Conservation (phyloP, 2,329 filamentous ascomycete species). For the Zymoseptoria ardabiliae region DNA sequence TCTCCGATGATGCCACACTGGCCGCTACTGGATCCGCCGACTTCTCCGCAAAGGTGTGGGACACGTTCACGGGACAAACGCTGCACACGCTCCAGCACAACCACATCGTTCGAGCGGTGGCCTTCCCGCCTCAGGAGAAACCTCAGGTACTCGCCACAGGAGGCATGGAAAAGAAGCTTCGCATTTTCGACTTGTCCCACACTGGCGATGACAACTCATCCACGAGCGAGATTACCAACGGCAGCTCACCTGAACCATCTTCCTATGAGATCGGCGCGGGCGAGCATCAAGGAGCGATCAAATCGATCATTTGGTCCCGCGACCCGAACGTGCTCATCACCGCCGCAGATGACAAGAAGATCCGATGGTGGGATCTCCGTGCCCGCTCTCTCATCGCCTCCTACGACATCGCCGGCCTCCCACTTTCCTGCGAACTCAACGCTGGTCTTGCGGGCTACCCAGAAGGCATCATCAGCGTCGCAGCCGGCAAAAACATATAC, state of each 20-base stretch:
- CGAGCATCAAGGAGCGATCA: constrained; percentile 80
- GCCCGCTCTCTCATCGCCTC: constrained; percentile 67
- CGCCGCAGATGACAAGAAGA: constrained; percentile 79
- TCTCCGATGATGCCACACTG: constrained; percentile 79
- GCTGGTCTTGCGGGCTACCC: constrained; percentile 55
- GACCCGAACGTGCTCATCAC: constrained; percentile 82
- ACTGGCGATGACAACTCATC: constrained; percentile 29
- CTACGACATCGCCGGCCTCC: constrained; percentile 71
- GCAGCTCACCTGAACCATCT: constrained; percentile 32
- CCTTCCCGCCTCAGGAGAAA: constrained; percentile 61
- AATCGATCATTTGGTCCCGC: constrained; percentile 85
- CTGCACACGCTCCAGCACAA: constrained; percentile 81
- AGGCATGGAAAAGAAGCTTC: constrained; percentile 92
- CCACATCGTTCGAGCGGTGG: constrained; percentile 90
- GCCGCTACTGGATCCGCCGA: constrained; percentile 93
- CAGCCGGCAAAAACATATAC: constrained; percentile 88
- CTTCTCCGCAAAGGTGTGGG: constrained; percentile 89
- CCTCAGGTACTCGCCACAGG: constrained; percentile 80
- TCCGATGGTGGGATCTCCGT: constrained; percentile 91
- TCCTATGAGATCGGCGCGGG: constrained; percentile 83
- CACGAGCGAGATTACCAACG: constrained; percentile 11
- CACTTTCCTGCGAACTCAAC: constrained; percentile 88
- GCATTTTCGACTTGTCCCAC: constrained; percentile 78
- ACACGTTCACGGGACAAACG: constrained; percentile 87
- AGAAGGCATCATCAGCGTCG: constrained; percentile 70